Evolutionary conservation across 768 basidiomycete species (phyloP), one percentile per base, ranked within the genome.

Genomic region (Fomitopsis pulvina): DNA sequence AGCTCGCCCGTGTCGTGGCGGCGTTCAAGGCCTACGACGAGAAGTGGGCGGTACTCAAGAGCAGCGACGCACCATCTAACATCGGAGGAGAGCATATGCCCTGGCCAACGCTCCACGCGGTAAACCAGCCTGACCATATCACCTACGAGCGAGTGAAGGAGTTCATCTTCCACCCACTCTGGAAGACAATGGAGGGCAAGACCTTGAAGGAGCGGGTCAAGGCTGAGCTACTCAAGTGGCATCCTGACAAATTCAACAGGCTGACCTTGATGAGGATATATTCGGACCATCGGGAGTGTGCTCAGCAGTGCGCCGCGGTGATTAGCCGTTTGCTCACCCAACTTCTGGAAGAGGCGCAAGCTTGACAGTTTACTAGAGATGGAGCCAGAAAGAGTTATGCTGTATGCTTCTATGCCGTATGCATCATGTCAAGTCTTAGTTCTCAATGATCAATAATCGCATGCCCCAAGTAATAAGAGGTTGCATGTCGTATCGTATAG

Each of bases 201-300:
- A 60, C 63, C 0, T 56, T 45, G 3, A 65, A 62, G 49, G 74
- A 72, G 32, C 55, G 61, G 18, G 50, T 77, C 54, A 72, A 67
- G 53, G 52, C 52, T 11, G 78, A 81, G 56, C 62, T 80, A 24
- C 57, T 78, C 43, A 68, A 71, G 22, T 82, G 75, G 71, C 78
- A 82, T 54, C 76, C 78, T 4, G 80, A 82, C 54, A 79, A 77
- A 55, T 76, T 80, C 53, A 60, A 72, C 50, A 7, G 8, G n/a
- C 38, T 26, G 3, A 24, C 18, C 21, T 16, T 47, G 12, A 9
- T 4, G 26, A 45, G 18, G 28, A 27, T 45, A 25, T 6, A 27
- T 4, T 27, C 20, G 21, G 41, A 27, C 41, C 22, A 42, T 20
- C 41, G 25, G 21, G 26, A 42, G 4, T n/a, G 4, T 20, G 41